Evolutionary conservation across 2,329 filamentous ascomycete species (phyloP).

Genomic region (Trichoderma sp.): DNA sequence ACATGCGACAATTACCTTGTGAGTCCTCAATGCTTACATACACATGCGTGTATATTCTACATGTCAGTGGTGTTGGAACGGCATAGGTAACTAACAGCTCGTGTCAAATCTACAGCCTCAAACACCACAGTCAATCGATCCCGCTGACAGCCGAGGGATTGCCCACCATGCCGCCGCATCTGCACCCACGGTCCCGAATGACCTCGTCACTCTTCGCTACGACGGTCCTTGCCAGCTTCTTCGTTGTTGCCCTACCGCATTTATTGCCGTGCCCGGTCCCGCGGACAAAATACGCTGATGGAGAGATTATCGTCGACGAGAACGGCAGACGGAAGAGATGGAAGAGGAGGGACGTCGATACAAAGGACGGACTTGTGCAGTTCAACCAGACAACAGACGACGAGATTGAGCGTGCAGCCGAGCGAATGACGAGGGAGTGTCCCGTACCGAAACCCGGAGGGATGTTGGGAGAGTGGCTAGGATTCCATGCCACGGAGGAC

Average conservation of each 20-base stretch:
- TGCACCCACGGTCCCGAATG: conserved; percentile 90
- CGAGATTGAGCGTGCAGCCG: conserved; percentile 32
- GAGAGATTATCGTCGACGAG: conserved; percentile 48
- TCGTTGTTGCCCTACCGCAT: conserved; percentile 89
- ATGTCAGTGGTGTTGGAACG: neutral
- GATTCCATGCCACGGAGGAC: conserved; percentile 49
- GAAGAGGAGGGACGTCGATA: conserved; percentile 39
- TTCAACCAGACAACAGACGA: conserved; percentile 43
- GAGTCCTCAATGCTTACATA: conserved; percentile 17
- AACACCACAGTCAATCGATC: neutral
- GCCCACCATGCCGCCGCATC: conserved; percentile 70
- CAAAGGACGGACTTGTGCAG: conserved; percentile 47
- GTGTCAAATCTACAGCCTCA: neutral
- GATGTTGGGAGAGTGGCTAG: conserved; percentile 70
- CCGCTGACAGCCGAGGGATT: conserved; percentile 17
- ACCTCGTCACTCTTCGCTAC: conserved; percentile 93
- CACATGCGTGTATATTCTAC: neutral
- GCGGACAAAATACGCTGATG: conserved; percentile 71
- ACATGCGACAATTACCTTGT: conserved; percentile 25
- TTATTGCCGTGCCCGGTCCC: conserved; percentile 87
- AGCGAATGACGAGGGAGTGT: conserved; percentile 67
- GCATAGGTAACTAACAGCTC: neutral
- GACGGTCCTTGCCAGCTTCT: conserved; percentile 84
- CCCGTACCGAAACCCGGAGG: conserved; percentile 89
- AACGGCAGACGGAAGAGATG: conserved; percentile 45